Base-by-base conservation (phyloP, 108 stramenopile genomes). In the Aurantiochytrium sp. region DNA sequence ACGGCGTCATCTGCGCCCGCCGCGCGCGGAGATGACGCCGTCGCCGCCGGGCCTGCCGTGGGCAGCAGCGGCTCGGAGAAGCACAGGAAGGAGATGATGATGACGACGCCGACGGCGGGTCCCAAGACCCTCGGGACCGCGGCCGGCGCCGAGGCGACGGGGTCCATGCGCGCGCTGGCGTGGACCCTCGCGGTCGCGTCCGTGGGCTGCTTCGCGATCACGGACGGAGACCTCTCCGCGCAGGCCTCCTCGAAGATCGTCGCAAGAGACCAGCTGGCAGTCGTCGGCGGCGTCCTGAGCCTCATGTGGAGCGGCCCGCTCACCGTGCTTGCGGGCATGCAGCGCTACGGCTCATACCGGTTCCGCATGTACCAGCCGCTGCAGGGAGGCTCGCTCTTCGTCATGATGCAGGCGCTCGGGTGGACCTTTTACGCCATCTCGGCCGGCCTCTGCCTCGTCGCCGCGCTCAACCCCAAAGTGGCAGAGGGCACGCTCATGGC, bases 351-450 rank as follows among this genome's bases (percentile, higher is more conserved):
- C 50, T 41, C 45, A 24, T 41, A 81, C 12, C 21, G n/a, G 39
- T 81, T 39, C 30, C 73, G 27, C 21, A 27, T 81, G 21, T 81
- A 48, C 32, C 73, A 48, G 73, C 73, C 73, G n/a, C 45, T 81
- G n/a, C 73, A 81, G 24, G 73, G 73, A 6, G 73, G 73, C 21
- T 48, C 45, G 6, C 8, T 27, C n/a, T 81, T 81, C 32, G 73
- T 81, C 0, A 37, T 81, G 17, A 48, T 81, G 39, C 73, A 81
- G 30, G 73, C 42, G 10, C 15, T 81, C 2, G 73, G 73, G 27
- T 81, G 73, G 73, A 48, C 73, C 36, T 48, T 81, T 24, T 81
- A 81, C 45, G 73, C 73, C 42, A 81, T 81, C 30, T 41, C 42
- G 0, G n/a, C 27, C 27, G 73, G 42, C 45, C n/a, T 81, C 42